Evolutionary conservation across 805 yeast genomes (phyloP), one percentile per base, ranked within the genome.

Genomic region (Metschnikowia koreensis): DNA sequence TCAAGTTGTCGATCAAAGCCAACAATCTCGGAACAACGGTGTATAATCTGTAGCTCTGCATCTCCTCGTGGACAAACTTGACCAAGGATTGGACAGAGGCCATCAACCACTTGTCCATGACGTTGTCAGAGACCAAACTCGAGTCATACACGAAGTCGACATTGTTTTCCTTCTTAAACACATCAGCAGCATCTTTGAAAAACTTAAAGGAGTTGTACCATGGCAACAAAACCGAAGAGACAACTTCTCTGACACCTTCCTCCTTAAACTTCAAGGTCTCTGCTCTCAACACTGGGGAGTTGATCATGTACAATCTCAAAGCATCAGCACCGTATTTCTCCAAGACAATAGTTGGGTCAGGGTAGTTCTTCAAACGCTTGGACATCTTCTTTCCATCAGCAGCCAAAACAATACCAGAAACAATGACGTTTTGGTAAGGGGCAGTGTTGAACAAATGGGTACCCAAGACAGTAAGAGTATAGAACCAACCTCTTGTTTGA

Each of bases 401-500:
- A 43, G 99, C 99, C 61, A 94, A 81, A 42, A 94, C 97, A 67
- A 94, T 89, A 79, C 99, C 99, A 41, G 91, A 79, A 47, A 94
- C 99, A 69, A 94, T 89, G 58, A 92, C 97, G 70, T 94, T 94
- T 73, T 93, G 77, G 80, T 87, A 94, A 46, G 99, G 98, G 57
- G 96, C 96, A 53, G 85, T 81, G 65, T 87, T 86, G 76, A 94
- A 94, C 63, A 94, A 76, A 64, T 93, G 97, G 52, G 97, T 89
- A 70, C 98, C 99, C 65, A 94, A 80, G 26, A 94, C 97, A 43
- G 96, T 86, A 70, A 94, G 80, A 48, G 99, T 94, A 74, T 94
- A 94, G 76, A 94, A 94, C 99, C 99, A 94, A 69, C 99, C 99
- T 83, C 99, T 89, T 53, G 99, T 94, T 79, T 94, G 99, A 75